Evolutionary conservation across 495 filamentous ascomycete species (phyloP).

Genomic region (Neurospora terricola): DNA sequence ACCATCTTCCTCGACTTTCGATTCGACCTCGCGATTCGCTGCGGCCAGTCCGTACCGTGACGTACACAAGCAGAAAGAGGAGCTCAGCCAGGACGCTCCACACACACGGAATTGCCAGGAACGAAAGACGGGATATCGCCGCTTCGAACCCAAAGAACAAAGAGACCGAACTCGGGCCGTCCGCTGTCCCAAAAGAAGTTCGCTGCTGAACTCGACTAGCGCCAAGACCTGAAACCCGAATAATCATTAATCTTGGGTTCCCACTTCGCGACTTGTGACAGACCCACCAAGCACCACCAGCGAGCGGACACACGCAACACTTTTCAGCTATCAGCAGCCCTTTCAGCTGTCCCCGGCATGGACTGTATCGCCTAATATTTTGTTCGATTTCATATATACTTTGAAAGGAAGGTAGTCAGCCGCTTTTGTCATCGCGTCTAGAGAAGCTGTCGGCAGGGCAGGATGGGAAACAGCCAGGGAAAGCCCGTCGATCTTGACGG

Average conservation of each 20-base stretch:
- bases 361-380: neutral
- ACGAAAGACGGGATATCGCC: neutral
- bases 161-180: neutral
- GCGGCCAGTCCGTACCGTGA: neutral
- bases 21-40: neutral
- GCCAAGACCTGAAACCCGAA: neutral
- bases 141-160: neutral
- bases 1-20: neutral
- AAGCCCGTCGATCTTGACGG: constrained; percentile 88
- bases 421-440: neutral
- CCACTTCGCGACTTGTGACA: neutral
- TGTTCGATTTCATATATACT: neutral
- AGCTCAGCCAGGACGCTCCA: neutral
- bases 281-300: neutral
- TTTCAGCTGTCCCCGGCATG: neutral
- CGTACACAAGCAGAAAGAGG: neutral
- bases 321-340: neutral
- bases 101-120: neutral
- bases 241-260: neutral
- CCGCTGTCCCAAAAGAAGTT: neutral
- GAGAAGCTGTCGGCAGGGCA: neutral
- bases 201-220: neutral
- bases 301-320: neutral
- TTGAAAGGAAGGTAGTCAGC: neutral
- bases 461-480: constrained; percentile 90